Evolutionary conservation across 1,284 basidiomycete genomes (phyloP).

Genomic region (Cryptococcus sp.): DNA sequence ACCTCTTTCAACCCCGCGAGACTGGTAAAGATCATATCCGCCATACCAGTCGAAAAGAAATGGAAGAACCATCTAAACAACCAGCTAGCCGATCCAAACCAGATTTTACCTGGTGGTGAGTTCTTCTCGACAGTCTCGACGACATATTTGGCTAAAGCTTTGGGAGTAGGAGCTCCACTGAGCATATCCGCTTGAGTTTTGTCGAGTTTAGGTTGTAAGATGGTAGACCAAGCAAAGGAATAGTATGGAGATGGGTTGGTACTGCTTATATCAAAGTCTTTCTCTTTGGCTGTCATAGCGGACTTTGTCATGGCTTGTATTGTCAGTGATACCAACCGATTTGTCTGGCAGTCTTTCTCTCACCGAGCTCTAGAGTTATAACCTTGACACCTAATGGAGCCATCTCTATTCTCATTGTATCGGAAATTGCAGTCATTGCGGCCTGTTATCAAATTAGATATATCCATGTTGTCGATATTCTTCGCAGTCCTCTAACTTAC

Average conservation of each 20-base stretch:
- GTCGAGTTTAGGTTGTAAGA: neutral
- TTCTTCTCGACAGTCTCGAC: neutral
- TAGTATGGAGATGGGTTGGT: neutral
- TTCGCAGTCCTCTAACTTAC: slow-evolving; percentile 1
- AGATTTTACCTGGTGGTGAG: neutral
- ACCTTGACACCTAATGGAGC: slow-evolving; percentile 11
- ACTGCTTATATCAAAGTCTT: neutral
- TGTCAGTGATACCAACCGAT: slow-evolving; percentile 1
- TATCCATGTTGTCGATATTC: neutral
- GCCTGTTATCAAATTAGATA: slow-evolving; percentile 6
- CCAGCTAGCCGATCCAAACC: neutral
- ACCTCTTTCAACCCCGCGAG: neutral
- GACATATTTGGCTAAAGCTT: neutral
- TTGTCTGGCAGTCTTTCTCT: neutral
- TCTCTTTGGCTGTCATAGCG: neutral
- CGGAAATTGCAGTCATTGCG: slow-evolving; percentile 8
- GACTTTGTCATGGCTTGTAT: neutral
- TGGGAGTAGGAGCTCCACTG: neutral
- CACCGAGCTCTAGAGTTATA: slow-evolving; percentile 12
- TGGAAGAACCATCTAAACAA: slow-evolving; percentile 2
- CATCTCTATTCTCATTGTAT: slow-evolving; percentile 13
- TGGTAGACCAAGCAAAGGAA: neutral
- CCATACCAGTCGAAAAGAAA: neutral
- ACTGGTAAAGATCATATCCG: slow-evolving; percentile 1
- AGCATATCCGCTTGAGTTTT: neutral